A percentile compares a stretch with the other conserved stretches of the same genome.
phyloP scores from a whole-genome alignment of 2,329 filamentous ascomycete species.

The Penicillium griseofulvum region DNA sequence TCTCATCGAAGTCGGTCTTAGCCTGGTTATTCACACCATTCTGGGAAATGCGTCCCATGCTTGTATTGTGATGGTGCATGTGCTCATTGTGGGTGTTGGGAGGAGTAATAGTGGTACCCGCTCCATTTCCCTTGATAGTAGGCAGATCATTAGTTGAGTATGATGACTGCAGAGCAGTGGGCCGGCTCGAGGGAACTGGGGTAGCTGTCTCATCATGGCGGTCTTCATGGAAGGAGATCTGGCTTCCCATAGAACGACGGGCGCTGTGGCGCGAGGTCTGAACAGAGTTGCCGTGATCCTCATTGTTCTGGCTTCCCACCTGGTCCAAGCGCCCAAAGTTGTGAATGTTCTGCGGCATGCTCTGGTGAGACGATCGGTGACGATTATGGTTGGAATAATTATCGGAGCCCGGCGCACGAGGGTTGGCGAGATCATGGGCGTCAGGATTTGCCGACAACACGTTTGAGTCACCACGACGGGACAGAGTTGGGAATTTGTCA shows the following conservation, averaged over 20 bases:
- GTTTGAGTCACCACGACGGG: conserved; percentile 51
- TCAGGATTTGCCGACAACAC: conserved; percentile 74
- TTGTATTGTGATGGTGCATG: conserved; percentile 73
- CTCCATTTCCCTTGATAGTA: conserved; percentile 70
- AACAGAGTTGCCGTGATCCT: conserved; percentile 23
- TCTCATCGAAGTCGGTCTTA: conserved; percentile 47
- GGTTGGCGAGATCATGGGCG: conserved; percentile 74
- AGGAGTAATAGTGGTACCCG: conserved; percentile 43
- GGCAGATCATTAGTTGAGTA: conserved; percentile 89
- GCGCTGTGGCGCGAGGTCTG: conserved; percentile 40
- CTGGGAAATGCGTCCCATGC: conserved; percentile 73
- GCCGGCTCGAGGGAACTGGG: conserved; percentile 38
- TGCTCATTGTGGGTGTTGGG: conserved; percentile 61
- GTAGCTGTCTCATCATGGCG: conserved; percentile 25
- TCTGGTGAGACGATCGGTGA: conserved; percentile 64
- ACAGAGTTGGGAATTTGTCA: conserved; percentile 76
- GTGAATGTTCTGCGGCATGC: conserved; percentile 56
- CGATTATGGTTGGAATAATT: conserved; percentile 65
- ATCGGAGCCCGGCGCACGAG: conserved; percentile 65
- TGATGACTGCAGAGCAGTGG: conserved; percentile 66
- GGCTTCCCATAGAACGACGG: conserved; percentile 47
- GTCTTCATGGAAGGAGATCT: conserved; percentile 36
- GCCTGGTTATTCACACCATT: conserved; percentile 62
- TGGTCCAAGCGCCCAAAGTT: conserved; percentile 43
- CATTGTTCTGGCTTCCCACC: conserved; percentile 31